Evolutionary conservation across 495 filamentous ascomycete species (phyloP), one percentile per base, ranked within the genome.

Genomic region (Podospora pseudoanserina): DNA sequence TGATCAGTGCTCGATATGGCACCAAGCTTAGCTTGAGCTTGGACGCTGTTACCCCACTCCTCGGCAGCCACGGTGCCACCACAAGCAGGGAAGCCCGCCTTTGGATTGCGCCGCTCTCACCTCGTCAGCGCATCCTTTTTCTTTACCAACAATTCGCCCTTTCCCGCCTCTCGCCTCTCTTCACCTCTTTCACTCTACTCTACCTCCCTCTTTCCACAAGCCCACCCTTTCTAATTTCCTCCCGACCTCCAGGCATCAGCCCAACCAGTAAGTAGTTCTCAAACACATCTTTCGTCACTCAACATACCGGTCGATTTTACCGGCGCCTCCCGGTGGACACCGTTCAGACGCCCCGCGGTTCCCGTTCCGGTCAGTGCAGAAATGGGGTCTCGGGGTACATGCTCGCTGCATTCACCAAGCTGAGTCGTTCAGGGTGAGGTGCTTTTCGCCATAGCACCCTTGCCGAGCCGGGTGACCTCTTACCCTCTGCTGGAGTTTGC

Each of bases 381-480:
- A 58, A 20, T 56, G 54, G 54, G 19, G 54, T 13, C 54, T 56
- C 19, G 39, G 39, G 39, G 39, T 58, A 19, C 55, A 58, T 58
- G n/a, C 55, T 15, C n/a, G n/a, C 55, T 26, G 55, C 9, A 49
- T 49, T 49, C 4, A 32, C 30, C 39, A 49, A 49, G 39, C 39
- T 18, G 60, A 66, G 64, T 64, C 64, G 64, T 66, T 9, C 5
- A 58, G 55, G 55, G 15, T 23, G 55, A 63, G 16, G 28, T 6
- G 20, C 2, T 58, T 65, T 4, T 65, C 58, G 13, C 27, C 67
- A 49, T 55, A 44, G 49, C 30, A 65, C 39, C 67, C 70, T 63
- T 59, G 63, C 49, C 58, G 49, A 54, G 30, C 54, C 60, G 60
- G 64, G 63, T 19, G 58, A 67, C 28, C 58, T 23, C 54, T 57